phyloP scores from a whole-genome alignment of 2,329 filamentous ascomycete species.

The Phoma sp. region DNA sequence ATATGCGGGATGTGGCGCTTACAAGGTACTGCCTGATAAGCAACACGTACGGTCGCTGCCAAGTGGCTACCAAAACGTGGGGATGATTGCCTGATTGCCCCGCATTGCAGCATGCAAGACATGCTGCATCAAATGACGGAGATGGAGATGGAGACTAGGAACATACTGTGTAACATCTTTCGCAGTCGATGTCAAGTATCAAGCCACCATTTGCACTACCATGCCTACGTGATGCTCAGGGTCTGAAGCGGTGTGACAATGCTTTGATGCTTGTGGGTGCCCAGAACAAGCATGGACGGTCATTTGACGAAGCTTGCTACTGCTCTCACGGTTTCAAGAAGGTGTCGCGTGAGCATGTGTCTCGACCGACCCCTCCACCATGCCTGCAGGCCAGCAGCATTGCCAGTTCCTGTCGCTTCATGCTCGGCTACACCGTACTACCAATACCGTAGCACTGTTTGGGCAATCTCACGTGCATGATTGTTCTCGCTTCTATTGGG shows the following conservation, averaged over 20 bases:
- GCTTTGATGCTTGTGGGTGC: slow-evolving; percentile 4
- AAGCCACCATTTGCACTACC: slow-evolving; percentile 18
- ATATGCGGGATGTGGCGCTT: not conserved
- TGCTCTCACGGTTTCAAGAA: not conserved
- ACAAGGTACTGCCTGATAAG: not conserved
- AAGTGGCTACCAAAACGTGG: not conserved
- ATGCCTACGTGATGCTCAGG: slow-evolving; percentile 22
- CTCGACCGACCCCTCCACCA: slow-evolving; percentile 6
- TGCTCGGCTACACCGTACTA: not conserved
- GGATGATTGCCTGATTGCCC: not conserved
- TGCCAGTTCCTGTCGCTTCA: not conserved
- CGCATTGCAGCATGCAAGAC: slow-evolving; percentile 4
- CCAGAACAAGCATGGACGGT: slow-evolving; percentile 4
- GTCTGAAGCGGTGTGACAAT: slow-evolving; percentile 36
- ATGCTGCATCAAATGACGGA: not conserved
- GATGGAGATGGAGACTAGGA: not conserved
- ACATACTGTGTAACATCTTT: not conserved
- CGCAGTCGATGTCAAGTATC: slow-evolving; percentile 16
- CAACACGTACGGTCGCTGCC: not conserved
- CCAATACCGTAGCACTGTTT: not conserved
- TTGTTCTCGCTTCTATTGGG: not conserved
- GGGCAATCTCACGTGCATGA: not conserved
- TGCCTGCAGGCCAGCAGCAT: not conserved
- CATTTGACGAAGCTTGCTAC: not conserved
- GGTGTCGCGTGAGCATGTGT: slow-evolving; percentile 36